phyloP scores from a whole-genome alignment of 441 rosid genomes.

The Erysimum cheiri region DNA sequence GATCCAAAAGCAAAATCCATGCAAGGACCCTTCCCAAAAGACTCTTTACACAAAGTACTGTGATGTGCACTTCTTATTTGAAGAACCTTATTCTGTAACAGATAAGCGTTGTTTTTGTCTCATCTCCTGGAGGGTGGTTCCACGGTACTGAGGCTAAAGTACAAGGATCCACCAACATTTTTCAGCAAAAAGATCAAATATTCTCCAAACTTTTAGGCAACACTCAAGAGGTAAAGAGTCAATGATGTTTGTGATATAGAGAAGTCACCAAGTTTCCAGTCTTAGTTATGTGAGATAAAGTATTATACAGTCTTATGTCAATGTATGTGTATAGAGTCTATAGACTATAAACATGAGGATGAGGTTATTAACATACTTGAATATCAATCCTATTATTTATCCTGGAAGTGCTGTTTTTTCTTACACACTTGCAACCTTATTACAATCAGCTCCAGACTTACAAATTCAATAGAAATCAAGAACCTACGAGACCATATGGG shows the following conservation, averaged over 20 bases:
- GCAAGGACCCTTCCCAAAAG: conserved; percentile 53
- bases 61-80: conserved; percentile 40
- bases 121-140: conserved; percentile 15
- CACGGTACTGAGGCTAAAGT: background rate
- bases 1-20: conserved; percentile 54
- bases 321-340: conserved; percentile 31
- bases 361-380: conserved; percentile 3
- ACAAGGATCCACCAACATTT: conserved; percentile 1
- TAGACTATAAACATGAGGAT: conserved; percentile 18
- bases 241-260: conserved; percentile 29
- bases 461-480: background rate
- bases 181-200: background rate
- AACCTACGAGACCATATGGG: background rate
- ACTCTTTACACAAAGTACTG: conserved; percentile 56
- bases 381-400: background rate
- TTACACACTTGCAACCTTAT: conserved; percentile 1
- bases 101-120: conserved; percentile 3
- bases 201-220: conserved; percentile 5
- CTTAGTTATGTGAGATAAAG: conserved; percentile 5
- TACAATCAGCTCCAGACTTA: conserved; percentile 5
- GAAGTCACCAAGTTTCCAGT: conserved; percentile 21
- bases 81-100: conserved; percentile 25
- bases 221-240: conserved; percentile 9
- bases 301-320: conserved; percentile 14
- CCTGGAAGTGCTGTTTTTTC: background rate